Percentiles rank a stretch among this genome's conserved stretches.
Evolutionary conservation across 2,329 filamentous ascomycete genomes (phyloP).

Genomic region (Fusarium incarnatum): DNA sequence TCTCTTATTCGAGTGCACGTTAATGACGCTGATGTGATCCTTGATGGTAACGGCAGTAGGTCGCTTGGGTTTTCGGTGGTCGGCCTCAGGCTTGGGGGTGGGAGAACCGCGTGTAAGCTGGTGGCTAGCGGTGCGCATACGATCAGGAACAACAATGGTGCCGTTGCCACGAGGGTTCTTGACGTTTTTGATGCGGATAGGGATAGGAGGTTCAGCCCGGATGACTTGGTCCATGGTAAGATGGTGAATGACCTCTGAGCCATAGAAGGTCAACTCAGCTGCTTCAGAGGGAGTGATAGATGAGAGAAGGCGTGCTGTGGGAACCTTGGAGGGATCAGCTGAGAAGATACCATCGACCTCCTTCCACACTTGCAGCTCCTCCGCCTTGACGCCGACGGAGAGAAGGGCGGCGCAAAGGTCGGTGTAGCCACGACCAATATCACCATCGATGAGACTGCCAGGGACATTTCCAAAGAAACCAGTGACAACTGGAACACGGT

Average conservation of each 20-base stretch:
- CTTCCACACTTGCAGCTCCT: conserved; percentile 98
- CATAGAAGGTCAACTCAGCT: conserved; percentile 93
- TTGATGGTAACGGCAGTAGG: conserved; percentile 97
- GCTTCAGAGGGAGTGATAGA: conserved; percentile 95
- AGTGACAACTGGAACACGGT: conserved; percentile 82
- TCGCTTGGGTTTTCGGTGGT: conserved; percentile 71
- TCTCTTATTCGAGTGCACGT: conserved; percentile 97
- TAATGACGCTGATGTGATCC: conserved; percentile 95
- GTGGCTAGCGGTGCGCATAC: conserved; percentile 64
- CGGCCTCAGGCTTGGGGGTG: conserved; percentile 53
- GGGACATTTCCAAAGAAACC: conserved; percentile 96
- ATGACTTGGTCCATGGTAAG: conserved; percentile 98
- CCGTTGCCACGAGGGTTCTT: conserved; percentile 84
- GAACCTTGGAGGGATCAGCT: conserved; percentile 87
- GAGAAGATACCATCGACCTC: conserved; percentile 96
- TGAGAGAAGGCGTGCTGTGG: conserved; percentile 88
- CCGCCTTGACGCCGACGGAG: conserved; percentile 86
- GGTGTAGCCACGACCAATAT: conserved; percentile 95
- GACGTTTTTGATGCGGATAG: conserved; percentile 91
- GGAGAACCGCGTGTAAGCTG: conserved; percentile 67
- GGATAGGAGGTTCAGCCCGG: conserved; percentile 81
- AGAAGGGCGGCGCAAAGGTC: conserved; percentile 94
- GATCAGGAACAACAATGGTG: conserved; percentile 86
- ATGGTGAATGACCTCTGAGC: conserved; percentile 97
- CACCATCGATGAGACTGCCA: conserved; percentile 85